Percentiles rank a stretch among this genome's conserved stretches.
These are phyloP conservation scores for Sungouiozyma intestinalis DNA, from an alignment of 805 yeast species.

Conservation along the genomic window DNA sequence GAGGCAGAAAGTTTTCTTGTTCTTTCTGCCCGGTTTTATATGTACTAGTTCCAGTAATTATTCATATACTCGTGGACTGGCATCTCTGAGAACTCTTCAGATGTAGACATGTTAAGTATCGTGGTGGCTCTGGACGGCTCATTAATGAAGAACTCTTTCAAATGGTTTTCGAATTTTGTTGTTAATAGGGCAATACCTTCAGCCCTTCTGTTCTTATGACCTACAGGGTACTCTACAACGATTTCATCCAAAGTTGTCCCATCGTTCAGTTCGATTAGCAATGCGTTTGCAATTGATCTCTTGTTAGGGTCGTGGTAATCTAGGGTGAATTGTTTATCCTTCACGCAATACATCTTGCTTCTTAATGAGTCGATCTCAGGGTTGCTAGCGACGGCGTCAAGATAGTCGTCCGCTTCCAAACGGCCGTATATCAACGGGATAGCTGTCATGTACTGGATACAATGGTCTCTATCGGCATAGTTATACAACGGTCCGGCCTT, in stretches of 20 bases:
- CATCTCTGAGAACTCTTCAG: conserved; percentile 29
- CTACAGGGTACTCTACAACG: conserved; percentile 46
- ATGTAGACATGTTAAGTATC: conserved; percentile 31
- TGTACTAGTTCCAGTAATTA: conserved; percentile 18
- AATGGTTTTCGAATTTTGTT: conserved; percentile 42
- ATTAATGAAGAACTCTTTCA: conserved; percentile 34
- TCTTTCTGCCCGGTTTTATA: no score
- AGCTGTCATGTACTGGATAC: conserved; percentile 56
- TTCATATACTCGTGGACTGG: conserved; percentile 42
- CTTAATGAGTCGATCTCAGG: conserved; percentile 44
- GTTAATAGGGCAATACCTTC: conserved; percentile 49
- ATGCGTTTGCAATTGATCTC: conserved; percentile 48
- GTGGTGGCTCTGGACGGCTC: conserved; percentile 28
- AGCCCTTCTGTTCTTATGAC: conserved; percentile 47
- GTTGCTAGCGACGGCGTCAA: conserved; percentile 39
- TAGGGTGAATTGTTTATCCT: conserved; percentile 37
- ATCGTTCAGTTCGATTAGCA: conserved; percentile 40
- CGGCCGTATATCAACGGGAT: conserved; percentile 45
- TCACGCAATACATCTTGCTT: conserved; percentile 44
- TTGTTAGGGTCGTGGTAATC: conserved; percentile 49
- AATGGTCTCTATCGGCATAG: conserved; percentile 57
- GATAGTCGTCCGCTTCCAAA: conserved; percentile 47
- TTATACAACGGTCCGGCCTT: conserved; percentile 50
- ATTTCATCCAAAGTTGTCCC: conserved; percentile 45
- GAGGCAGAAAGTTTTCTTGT: no score